A percentile compares a stretch with the other conserved stretches of the same genome.
Conservation (phyloP, 805 yeast genomes). For the Tetrapisispora taiwanensis region DNA sequence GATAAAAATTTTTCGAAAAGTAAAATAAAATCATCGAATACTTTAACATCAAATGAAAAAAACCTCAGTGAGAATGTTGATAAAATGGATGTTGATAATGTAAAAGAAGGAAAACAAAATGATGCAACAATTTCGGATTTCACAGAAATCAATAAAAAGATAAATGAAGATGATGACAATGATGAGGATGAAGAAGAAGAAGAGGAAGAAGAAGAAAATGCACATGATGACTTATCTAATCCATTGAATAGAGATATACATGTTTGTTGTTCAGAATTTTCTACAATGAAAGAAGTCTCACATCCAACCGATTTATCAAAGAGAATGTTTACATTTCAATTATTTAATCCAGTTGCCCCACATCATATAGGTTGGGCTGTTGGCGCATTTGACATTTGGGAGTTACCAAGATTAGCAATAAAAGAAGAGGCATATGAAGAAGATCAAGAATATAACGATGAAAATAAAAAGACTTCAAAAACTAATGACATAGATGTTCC, state of each 20-base stretch:
- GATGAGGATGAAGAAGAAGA: conserved; percentile 8
- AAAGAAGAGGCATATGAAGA: conserved; percentile 17
- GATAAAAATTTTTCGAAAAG: background rate
- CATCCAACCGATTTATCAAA: conserved; percentile 68
- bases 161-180: conserved; percentile 1
- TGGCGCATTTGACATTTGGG: conserved; percentile 66
- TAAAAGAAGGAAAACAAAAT: background rate
- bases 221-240: conserved; percentile 20
- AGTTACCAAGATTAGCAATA: conserved; percentile 18
- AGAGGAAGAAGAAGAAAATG: conserved; percentile 26
- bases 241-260: conserved; percentile 37
- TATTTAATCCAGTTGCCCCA: conserved; percentile 79
- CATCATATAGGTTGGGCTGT: conserved; percentile 94
- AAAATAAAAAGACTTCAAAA: conserved; percentile 24
- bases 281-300: conserved; percentile 55
- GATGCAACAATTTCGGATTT: background rate
- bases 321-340: conserved; percentile 61
- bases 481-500: conserved; percentile 30
- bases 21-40: background rate
- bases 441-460: conserved; percentile 32
- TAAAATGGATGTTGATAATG: background rate
- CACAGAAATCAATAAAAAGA: background rate
- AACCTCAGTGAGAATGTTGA: background rate
- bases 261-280: conserved; percentile 63
- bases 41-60: background rate